Base-by-base conservation (phyloP, 495 filamentous ascomycete genomes). In the Terfezia claveryi region DNA sequence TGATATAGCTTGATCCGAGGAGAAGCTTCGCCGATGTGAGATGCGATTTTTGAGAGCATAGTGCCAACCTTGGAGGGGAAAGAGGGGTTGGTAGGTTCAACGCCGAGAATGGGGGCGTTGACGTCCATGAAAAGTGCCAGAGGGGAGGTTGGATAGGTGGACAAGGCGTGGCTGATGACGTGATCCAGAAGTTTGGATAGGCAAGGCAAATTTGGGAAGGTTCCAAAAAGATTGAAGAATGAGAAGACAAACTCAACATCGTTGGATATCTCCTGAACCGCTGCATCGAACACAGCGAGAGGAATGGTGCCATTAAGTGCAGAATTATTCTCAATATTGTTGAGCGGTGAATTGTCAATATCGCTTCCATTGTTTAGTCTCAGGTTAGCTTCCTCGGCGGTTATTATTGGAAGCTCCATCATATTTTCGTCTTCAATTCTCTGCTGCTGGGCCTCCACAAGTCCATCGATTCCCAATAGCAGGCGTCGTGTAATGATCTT, bases 251-350 rank as follows among this genome's bases (percentile, higher is more conserved):
- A 74, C 0, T 68, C 65, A 3, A 78, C 61, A 55, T 79, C 77
- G 66, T 74, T 70, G 63, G 76, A 75, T 54, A 83, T 80, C 63
- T 91, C 75, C 62, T 84, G 87, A 72, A 81, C 80, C 1, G 86
- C 84, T 12, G 82, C 75, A 63, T 93, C 87, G 59, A 95, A 96
- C 38, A 96, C 84, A 36, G 89, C 87, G 51, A 88, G 74, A 4
- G 92, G 87, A 58, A 96, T 92, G 5, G 87, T 88, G 8, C 91
- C 91, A 51, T 80, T 82, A 36, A 95, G 70, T 12, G 84, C 85
- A 10, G 91, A 87, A 44, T 85, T 85, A 58, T 80, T 75, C 57
- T 80, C 66, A 1, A 51, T 17, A 6, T 46, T 20, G 8, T 46
- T 20, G 41, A 82, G 65, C 1, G 76, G 73, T 20, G 66, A 65